Evolutionary conservation across 2,329 filamentous ascomycete genomes (phyloP).

Genomic region (Cladosporium sp.): DNA sequence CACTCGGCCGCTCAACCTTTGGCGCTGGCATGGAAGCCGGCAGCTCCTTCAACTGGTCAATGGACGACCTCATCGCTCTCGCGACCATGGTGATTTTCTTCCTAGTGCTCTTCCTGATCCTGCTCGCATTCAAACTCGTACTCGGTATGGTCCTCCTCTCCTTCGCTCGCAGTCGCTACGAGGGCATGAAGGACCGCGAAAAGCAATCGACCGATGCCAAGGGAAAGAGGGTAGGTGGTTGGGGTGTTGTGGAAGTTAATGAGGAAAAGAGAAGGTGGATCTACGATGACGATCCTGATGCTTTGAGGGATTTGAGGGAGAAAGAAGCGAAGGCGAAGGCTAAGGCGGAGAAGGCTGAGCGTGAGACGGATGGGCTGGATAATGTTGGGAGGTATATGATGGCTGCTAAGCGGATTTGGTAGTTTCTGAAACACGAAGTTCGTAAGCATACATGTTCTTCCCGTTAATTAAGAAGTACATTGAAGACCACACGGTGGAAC

Average conservation of each 20-base stretch:
- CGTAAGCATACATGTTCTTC: too few species aligned
- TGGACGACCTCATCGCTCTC: conserved; percentile 70
- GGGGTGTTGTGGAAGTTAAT: conserved; percentile 80
- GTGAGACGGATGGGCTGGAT: conserved; percentile 55
- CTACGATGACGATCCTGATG: conserved; percentile 78
- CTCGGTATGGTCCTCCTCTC: conserved; percentile 83
- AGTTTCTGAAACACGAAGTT: conserved; percentile 13
- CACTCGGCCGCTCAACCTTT: conserved; percentile 70
- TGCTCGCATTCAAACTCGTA: conserved; percentile 71
- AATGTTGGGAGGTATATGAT: conserved; percentile 81
- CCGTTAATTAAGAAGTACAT: too few species aligned
- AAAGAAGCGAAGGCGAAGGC: conserved; percentile 59
- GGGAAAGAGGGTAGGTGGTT: conserved; percentile 73
- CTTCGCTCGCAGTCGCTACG: conserved; percentile 75
- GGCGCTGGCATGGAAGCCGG: conserved; percentile 39
- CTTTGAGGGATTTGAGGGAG: conserved; percentile 56
- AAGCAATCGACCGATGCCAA: conserved; percentile 58
- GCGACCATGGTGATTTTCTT: conserved; percentile 84
- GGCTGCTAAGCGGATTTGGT: conserved; percentile 98
- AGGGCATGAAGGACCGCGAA: conserved; percentile 66
- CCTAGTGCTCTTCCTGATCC: conserved; percentile 75
- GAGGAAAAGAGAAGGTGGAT: conserved; percentile 85
- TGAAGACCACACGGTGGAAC: too few species aligned
- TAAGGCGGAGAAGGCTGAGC: conserved; percentile 37
- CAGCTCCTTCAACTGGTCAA: conserved; percentile 48